Percentiles rank a stretch among this genome's conserved stretches.
Evolutionary conservation across 306 rosid genomes (phyloP).

Genomic region (Herpetospermum pedunculosum): DNA sequence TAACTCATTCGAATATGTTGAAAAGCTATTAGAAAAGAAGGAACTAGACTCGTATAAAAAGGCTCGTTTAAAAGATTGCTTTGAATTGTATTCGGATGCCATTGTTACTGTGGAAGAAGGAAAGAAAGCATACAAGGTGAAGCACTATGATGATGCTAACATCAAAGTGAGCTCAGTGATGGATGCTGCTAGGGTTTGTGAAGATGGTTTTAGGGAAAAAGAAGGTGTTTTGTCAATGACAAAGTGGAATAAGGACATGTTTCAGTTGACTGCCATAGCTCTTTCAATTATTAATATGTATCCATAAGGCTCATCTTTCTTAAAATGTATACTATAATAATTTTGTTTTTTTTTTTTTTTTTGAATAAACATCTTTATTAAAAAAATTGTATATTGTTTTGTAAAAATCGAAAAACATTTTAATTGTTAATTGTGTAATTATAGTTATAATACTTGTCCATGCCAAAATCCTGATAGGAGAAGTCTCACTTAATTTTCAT

Average conservation of each 20-base stretch:
- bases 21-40: constrained; percentile 28
- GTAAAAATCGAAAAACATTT: too few relatives aligned
- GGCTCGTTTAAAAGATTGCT: constrained; percentile 46
- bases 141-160: constrained; percentile 34
- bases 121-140: constrained; percentile 27
- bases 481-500: too few relatives aligned
- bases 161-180: constrained; percentile 34
- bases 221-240: constrained; percentile 27
- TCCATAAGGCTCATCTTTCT: too few relatives aligned
- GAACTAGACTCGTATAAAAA: constrained; percentile 8
- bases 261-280: constrained; percentile 51
- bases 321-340: too few relatives aligned
- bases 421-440: too few relatives aligned
- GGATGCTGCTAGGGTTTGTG: constrained; percentile 58
- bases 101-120: constrained; percentile 26
- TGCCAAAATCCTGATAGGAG: too few relatives aligned
- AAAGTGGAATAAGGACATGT: constrained; percentile 34
- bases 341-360: too few relatives aligned
- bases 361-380: too few relatives aligned
- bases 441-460: too few relatives aligned
- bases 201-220: constrained; percentile 59
- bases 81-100: constrained; percentile 39
- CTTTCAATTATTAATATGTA: constrained; percentile 47
- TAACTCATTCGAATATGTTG: constrained; percentile 21
- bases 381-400: too few relatives aligned